A percentile compares a stretch with the other conserved stretches of the same genome.
Evolutionary conservation across 139 green algal genomes (phyloP).

Genomic region (Coccomyxa sp.): DNA sequence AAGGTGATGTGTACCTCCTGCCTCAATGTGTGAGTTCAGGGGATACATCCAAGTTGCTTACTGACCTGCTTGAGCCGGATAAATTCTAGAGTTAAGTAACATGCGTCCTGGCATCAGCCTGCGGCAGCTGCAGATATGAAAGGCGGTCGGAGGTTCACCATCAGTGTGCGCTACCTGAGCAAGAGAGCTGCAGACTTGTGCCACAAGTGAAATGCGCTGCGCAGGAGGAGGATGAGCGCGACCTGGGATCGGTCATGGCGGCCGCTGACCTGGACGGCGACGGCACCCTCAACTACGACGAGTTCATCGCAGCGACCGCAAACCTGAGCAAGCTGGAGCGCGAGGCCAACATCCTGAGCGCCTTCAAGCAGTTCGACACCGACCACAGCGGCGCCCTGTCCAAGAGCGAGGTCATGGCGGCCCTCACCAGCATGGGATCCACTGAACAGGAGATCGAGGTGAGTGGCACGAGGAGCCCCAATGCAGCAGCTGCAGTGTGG

Average conservation of each 20-base stretch:
- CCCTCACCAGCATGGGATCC: neutral
- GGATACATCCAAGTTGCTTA: too few species aligned
- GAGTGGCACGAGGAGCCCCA: neutral
- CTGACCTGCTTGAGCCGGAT: too few species aligned
- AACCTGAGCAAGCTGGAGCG: slow-evolving; percentile 55
- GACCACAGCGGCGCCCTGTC: slow-evolving; percentile 26
- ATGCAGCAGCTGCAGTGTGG: neutral
- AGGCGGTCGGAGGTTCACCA: too few species aligned
- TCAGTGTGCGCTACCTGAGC: too few species aligned
- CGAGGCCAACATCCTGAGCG: slow-evolving; percentile 32
- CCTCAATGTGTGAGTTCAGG: too few species aligned
- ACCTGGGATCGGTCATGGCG: neutral
- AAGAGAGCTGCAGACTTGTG: too few species aligned
- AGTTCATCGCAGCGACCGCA: slow-evolving; percentile 57
- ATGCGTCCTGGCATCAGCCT: too few species aligned
- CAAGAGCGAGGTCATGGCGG: slow-evolving; percentile 7
- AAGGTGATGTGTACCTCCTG: too few species aligned
- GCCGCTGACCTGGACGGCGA: slow-evolving; percentile 13
- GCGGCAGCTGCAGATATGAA: slow-evolving; percentile 15
- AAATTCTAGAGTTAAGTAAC: too few species aligned
- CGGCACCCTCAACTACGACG: slow-evolving; percentile 47
- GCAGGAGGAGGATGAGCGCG: neutral
- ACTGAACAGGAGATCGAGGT: slow-evolving; percentile 18
- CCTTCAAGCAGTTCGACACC: slow-evolving; percentile 49
- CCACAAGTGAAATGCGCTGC: too few species aligned